Conservation (phyloP, 2,329 filamentous ascomycete species). For the Penicillium freii region DNA sequence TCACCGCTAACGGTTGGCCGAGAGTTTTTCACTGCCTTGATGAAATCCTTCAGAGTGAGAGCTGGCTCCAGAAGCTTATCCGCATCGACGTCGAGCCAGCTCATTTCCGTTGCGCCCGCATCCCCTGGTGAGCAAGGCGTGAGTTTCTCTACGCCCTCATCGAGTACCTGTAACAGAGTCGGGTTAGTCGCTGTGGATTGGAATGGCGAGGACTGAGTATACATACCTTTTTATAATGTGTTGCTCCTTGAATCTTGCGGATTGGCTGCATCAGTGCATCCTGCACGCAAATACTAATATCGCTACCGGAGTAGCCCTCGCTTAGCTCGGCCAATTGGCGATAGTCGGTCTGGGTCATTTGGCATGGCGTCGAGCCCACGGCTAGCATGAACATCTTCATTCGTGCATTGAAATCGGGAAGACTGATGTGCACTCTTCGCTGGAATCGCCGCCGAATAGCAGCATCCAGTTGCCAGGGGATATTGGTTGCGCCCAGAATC, state of each 20-base stretch:
- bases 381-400: constrained; percentile 95
- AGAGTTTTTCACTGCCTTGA: constrained; percentile 83
- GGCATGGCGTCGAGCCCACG: constrained; percentile 88
- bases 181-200: neutral
- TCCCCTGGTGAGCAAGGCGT: constrained; percentile 96
- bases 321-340: constrained; percentile 74
- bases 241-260: constrained; percentile 92
- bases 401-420: constrained; percentile 82
- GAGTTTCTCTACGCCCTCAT: constrained; percentile 58
- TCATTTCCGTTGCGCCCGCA: constrained; percentile 82
- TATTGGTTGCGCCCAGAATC: constrained; percentile 94
- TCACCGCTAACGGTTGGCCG: constrained; percentile 86
- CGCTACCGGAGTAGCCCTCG: constrained; percentile 92
- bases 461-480: constrained; percentile 96
- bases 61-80: constrained; percentile 84
- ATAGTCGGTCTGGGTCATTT: constrained; percentile 74
- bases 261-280: constrained; percentile 97
- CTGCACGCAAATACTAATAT: constrained; percentile 94
- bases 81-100: constrained; percentile 81
- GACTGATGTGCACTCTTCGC: constrained; percentile 87
- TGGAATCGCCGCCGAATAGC: constrained; percentile 97
- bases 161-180: constrained; percentile 57
- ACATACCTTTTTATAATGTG: constrained; percentile 86
- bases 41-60: constrained; percentile 85
- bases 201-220: constrained; percentile 22